Evolutionary conservation across 768 basidiomycete species (phyloP), one percentile per base, ranked within the genome.

Genomic region (Pleurotus eryngii): DNA sequence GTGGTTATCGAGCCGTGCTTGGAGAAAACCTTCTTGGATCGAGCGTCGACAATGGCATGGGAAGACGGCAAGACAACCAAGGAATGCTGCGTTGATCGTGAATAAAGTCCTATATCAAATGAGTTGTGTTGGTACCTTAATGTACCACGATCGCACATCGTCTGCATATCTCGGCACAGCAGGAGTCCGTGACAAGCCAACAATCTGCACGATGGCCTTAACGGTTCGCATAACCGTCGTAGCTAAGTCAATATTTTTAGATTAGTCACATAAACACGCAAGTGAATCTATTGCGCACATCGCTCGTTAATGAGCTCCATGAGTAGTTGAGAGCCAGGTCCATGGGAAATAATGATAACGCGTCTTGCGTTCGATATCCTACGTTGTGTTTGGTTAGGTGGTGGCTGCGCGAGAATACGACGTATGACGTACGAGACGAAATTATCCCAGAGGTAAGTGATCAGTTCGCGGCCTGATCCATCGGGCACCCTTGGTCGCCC

Each of bases 391-490:
- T 37, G 57, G 55, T 27, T 38, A 26, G 18, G 57, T n/a, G 48
- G 51, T 46, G 0, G 60, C 47, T 0, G 60, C 42, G 40, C 43
- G 14, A 39, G 17, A 6, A 49, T 18, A 18, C 48, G 4, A 30
- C n/a, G 58, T 46, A 47, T n/a, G 15, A 68, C 90, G 58, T 63
- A 97, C 95, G 90, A 85, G 60, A 98, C 78, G 65, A 95, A 95
- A 65, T 98, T 96, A 70, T 98, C 96, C 97, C 97, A 99, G 9
- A 98, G 70, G 68, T 98, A 96, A 3, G 79, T 78, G 57, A 96
- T 68, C 20, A 95, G 72, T 26, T 89, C 83, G 48, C 70, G 77
- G 6, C 77, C 79, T 42, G 77, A 75, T 35, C 30, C 30, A 3
- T 35, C 30, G 11, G 8, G 30, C 30, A 8, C 30, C 30, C 11